Evolutionary conservation across 805 yeast species (phyloP), one percentile per base, ranked within the genome.

Genomic region (Brettanomyces nanus): DNA sequence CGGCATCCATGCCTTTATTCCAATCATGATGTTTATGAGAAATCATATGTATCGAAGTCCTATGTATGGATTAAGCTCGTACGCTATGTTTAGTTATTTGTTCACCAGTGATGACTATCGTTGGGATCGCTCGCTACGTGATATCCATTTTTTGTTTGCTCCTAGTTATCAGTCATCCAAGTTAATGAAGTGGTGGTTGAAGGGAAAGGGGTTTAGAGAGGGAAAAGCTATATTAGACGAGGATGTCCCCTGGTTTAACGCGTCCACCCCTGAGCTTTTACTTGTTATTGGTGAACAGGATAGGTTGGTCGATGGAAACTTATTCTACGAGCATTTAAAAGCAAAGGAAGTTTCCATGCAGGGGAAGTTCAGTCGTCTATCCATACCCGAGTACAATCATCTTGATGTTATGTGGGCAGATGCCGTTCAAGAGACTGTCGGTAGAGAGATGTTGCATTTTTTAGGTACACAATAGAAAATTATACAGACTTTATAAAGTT

Each of bases 331-430:
- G 15, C 89, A 90, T 50, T 68, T 90, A 59, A 58, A 65, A 14
- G 59, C 66, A 28, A 65, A 67, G 42, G 97, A 90, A 58, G 64
- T 68, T 1, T 45, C 49, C n/a, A 71, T 44, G 55, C 44, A 25
- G 51, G 45, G 40, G 6, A 64, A 56, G 44, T 71, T 56, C 45
- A 56, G 49, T 11, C 59, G 62, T 17, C 51, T 65, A 17, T 69
- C 69, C 35, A 43, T 90, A 5, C 71, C 73, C 0, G 71, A 68
- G 7, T 90, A 90, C 56, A 76, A 87, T 14, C 98, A 90, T 58
- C 62, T 90, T 37, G 98, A 90, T 59, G 95, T 87, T 1, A 64
- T 89, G 11, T 90, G 98, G 98, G 90, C 97, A 0, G 77, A 73
- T 50, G 89, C 85, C 52, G 78, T 79, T 2, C 66, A 74, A 20